Conservation (phyloP, 2,329 filamentous ascomycete genomes). For the Aureobasidium sp. region DNA sequence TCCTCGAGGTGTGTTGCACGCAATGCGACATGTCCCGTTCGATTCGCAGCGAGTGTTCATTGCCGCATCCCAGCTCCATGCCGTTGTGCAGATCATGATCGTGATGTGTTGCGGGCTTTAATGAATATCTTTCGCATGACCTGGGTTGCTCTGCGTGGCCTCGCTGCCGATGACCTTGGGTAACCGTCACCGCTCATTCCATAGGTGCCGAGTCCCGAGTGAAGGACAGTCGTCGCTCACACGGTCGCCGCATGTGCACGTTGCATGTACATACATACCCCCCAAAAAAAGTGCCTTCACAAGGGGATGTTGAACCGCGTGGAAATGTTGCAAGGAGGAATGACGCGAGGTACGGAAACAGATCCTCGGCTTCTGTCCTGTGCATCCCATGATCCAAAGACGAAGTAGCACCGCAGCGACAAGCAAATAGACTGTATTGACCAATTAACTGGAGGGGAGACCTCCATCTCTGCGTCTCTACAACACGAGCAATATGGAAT, state of each 20-base stretch:
- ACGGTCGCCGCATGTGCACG: not conserved
- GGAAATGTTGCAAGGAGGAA: not conserved
- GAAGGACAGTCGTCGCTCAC: not conserved
- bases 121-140: not conserved
- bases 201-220: not conserved
- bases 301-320: not conserved
- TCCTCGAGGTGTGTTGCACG: not conserved
- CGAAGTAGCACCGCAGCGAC: not conserved
- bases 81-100: not conserved
- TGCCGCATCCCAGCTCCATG: not conserved
- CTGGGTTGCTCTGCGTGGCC: not conserved
- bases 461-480: not conserved
- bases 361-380: not conserved
- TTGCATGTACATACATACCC: not conserved
- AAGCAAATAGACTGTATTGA: not conserved
- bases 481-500: not conserved
- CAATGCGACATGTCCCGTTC: not conserved
- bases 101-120: not conserved
- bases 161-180: not conserved
- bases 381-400: not conserved
- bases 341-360: not conserved
- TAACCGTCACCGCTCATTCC: not conserved
- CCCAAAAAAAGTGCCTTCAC: not conserved
- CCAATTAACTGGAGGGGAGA: not conserved
- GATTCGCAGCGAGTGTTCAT: not conserved